phyloP scores from a whole-genome alignment of 495 filamentous ascomycete genomes.

The Chaetomium tenue region DNA sequence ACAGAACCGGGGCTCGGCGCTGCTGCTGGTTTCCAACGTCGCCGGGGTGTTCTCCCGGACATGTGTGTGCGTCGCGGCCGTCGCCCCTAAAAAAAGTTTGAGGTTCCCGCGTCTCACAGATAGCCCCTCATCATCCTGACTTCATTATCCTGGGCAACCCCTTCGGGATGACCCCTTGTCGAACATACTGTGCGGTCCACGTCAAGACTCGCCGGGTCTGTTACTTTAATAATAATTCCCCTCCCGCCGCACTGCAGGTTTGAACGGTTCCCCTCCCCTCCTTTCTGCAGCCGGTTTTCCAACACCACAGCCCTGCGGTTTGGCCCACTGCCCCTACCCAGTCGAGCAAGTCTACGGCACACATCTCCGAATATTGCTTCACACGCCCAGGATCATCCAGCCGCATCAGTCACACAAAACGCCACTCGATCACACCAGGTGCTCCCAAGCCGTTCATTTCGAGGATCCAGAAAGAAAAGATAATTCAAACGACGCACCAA shows the following conservation, averaged over 20 bases:
- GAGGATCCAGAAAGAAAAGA: background rate
- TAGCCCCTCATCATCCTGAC: slow-evolving; percentile 24
- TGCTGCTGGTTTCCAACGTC: slow-evolving; percentile 12
- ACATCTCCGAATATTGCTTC: background rate
- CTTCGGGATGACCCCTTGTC: slow-evolving; percentile 12
- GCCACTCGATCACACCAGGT: slow-evolving; percentile 3
- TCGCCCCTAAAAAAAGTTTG: slow-evolving; percentile 29
- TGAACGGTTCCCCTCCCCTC: slow-evolving; percentile 12
- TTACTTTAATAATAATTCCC: slow-evolving; percentile 8
- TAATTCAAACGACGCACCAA: background rate
- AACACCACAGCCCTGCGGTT: background rate
- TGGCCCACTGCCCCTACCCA: background rate
- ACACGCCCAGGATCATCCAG: background rate
- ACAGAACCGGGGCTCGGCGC: background rate
- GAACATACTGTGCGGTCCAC: background rate
- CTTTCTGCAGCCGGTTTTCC: background rate
- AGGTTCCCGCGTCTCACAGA: slow-evolving; percentile 30
- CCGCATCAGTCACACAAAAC: background rate
- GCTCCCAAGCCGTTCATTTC: slow-evolving; percentile 6
- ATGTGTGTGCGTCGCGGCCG: slow-evolving; percentile 12
- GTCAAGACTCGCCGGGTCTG: slow-evolving; percentile 9
- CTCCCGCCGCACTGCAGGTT: background rate
- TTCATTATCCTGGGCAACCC: slow-evolving; percentile 13
- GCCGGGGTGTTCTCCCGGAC: slow-evolving; percentile 4
- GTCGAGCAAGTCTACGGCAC: background rate